Conservation (phyloP, 306 rosid species). For the Dryas alaskensis region DNA sequence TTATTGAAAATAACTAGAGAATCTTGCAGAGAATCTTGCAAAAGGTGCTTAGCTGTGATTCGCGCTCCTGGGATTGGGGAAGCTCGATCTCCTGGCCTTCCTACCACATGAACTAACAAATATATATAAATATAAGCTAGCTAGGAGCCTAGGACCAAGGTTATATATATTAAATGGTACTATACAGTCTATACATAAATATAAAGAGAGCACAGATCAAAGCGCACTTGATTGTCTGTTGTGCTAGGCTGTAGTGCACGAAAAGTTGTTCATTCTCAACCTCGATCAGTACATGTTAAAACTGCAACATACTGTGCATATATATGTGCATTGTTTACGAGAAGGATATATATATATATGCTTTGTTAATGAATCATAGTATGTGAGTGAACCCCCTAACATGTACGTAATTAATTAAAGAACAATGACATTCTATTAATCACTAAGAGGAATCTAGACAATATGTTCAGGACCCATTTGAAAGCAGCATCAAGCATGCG, state of each 20-base stretch:
- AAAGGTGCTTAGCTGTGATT: slow-evolving; percentile 12
- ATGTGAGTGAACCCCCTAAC: slow-evolving; percentile 11
- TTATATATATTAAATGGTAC: not conserved
- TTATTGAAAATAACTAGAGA: not conserved
- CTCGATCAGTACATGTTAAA: not conserved
- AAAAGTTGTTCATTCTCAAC: not conserved
- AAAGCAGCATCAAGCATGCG: not conserved
- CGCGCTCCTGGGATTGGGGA: slow-evolving; percentile 29
- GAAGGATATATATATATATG: not conserved
- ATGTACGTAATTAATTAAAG: slow-evolving; percentile 10
- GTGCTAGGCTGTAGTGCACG: slow-evolving; percentile 28
- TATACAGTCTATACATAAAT: too few species aligned
- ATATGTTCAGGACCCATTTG: not conserved
- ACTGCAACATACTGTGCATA: not conserved
- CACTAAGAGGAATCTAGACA: too few species aligned
- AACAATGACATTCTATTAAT: not conserved
- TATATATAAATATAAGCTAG: not conserved
- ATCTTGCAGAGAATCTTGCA: not conserved
- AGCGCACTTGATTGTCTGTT: slow-evolving; percentile 24
- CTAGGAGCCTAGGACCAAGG: too few species aligned
- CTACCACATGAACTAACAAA: slow-evolving; percentile 1
- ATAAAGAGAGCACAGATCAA: not conserved
- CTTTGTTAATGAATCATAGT: not conserved
- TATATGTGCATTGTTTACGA: not conserved
- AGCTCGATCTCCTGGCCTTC: not conserved